phyloP scores from a whole-genome alignment of 495 filamentous ascomycete species.

The Parathielavia hyrcaniae region DNA sequence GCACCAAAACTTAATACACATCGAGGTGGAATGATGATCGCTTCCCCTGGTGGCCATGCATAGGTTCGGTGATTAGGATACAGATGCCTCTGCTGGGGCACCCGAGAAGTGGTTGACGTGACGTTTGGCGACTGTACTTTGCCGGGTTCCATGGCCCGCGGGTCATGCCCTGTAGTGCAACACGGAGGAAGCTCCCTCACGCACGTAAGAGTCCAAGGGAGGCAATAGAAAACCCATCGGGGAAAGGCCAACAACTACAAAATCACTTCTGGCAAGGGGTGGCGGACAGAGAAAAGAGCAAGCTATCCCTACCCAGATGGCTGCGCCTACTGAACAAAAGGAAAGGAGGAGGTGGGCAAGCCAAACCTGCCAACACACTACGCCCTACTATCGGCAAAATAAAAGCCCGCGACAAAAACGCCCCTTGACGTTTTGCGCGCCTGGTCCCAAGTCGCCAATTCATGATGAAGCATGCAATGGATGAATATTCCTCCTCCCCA shows the following conservation, averaged over 20 bases:
- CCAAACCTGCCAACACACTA: constrained; percentile 4
- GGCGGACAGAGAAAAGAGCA: background rate
- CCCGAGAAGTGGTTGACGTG: no score
- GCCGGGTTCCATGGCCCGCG: no score
- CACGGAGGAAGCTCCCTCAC: no score
- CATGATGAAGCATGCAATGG: background rate
- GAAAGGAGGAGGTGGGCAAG: background rate
- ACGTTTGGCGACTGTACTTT: no score
- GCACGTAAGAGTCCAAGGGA: no score
- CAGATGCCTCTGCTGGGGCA: no score
- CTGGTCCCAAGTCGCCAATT: background rate
- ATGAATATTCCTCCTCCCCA: background rate
- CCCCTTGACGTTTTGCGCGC: background rate
- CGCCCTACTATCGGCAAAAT: constrained; percentile 1
- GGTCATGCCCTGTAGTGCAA: no score
- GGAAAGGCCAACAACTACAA: background rate
- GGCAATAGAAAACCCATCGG: no score
- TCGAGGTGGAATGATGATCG: constrained; percentile 32
- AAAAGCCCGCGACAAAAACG: constrained; percentile 1
- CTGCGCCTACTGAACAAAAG: constrained; percentile 8
- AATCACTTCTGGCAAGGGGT: background rate
- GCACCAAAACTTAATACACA: constrained; percentile 37
- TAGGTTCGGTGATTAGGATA: background rate
- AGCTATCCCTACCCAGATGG: constrained; percentile 2
- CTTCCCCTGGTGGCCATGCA: constrained; percentile 14